These are phyloP conservation scores for Venturia pyrina DNA, from an alignment of 2,329 filamentous ascomycete species.

Conservation along the genomic window DNA sequence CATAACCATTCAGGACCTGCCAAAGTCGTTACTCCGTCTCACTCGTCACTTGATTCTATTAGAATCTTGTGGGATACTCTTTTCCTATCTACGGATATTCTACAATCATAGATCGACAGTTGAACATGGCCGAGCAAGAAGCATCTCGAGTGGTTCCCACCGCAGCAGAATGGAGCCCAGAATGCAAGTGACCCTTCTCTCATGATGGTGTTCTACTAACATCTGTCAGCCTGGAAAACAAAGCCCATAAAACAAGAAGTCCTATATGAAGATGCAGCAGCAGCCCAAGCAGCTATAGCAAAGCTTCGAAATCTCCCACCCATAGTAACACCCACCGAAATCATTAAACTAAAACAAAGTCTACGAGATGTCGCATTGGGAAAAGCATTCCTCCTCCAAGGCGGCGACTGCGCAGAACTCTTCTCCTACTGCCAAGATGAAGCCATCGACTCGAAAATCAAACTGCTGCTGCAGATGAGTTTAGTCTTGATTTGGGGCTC, in stretches of 20 bases:
- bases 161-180: not conserved
- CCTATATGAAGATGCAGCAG: constrained; percentile 52
- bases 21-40: not conserved
- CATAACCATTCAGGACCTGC: not conserved
- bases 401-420: constrained; percentile 92
- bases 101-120: not conserved
- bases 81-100: not conserved
- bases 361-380: constrained; percentile 81
- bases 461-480: constrained; percentile 93
- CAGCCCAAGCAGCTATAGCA: constrained; percentile 48
- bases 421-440: constrained; percentile 91
- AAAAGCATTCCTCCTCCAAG: constrained; percentile 88
- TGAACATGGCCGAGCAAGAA: not conserved
- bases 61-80: too few relatives aligned
- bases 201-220: not conserved
- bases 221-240: constrained; percentile 53
- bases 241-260: constrained; percentile 74
- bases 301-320: constrained; percentile 64
- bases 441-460: constrained; percentile 92
- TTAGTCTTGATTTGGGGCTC: constrained; percentile 86
- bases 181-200: not conserved
- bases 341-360: constrained; percentile 65
- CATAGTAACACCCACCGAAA: constrained; percentile 70
- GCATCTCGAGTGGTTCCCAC: not conserved
- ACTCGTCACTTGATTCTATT: not conserved